Evolutionary conservation across 345 rosid genomes (phyloP).

Genomic region (Syzygium grande): DNA sequence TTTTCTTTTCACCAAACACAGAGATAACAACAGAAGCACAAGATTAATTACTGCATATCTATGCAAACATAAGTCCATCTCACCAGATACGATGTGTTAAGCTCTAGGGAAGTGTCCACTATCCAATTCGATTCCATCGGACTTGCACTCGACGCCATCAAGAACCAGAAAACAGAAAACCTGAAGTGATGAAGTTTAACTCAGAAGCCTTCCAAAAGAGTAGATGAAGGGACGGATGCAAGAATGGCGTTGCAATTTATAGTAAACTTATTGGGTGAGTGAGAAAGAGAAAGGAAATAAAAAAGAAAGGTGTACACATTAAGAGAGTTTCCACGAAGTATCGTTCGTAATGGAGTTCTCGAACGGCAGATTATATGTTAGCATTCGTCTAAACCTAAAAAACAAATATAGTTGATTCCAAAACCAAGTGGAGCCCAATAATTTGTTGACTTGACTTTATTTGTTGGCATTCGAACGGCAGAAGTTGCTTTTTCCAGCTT

Average conservation of each 20-base stretch:
- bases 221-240: background rate
- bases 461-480: no score
- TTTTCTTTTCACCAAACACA: background rate
- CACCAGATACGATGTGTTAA: background rate
- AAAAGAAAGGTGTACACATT: background rate
- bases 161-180: background rate
- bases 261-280: no score
- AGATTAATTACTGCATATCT: background rate
- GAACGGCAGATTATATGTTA: background rate
- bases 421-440: background rate
- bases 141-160: background rate
- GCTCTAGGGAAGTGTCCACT: background rate
- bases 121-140: background rate
- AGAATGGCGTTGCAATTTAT: background rate
- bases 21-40: background rate
- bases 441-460: background rate
- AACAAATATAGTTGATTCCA: background rate
- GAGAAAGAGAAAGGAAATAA: background rate
- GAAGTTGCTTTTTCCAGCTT: background rate
- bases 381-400: background rate
- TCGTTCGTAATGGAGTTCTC: background rate
- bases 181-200: background rate
- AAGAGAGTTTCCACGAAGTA: background rate
- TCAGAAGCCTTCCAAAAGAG: background rate
- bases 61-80: background rate